Conservation (phyloP, 192 early-diverging fungal species). For the Coemansia sp. region DNA sequence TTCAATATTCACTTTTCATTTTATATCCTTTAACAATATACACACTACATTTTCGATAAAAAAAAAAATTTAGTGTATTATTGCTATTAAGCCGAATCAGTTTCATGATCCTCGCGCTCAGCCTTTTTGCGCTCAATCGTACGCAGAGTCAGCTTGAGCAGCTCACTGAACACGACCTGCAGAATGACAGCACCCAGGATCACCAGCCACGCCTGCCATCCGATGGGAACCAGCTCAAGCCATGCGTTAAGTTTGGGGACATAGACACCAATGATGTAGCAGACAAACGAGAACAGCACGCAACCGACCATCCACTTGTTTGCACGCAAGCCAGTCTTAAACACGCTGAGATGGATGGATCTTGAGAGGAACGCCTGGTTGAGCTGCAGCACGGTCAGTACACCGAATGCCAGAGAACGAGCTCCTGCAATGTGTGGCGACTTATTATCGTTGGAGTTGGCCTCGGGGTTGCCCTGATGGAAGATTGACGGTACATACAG, state of each 20-base stretch:
- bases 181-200: constrained; percentile 58
- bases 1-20: background rate
- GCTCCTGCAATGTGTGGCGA: constrained; percentile 50
- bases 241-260: constrained; percentile 63
- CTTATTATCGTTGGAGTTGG: constrained; percentile 40
- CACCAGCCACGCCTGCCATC: constrained; percentile 63
- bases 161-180: constrained; percentile 59
- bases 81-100: background rate
- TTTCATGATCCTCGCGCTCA: too few species aligned
- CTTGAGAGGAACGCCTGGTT: constrained; percentile 83
- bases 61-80: too few species aligned
- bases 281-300: constrained; percentile 65
- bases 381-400: constrained; percentile 85
- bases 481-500: constrained; percentile 45
- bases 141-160: constrained; percentile 58
- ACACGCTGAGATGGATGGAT: constrained; percentile 67
- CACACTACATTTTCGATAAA: too few species aligned
- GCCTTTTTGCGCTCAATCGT: constrained; percentile 7
- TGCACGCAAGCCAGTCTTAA: constrained; percentile 68
- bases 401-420: constrained; percentile 64
- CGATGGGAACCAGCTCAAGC: constrained; percentile 58
- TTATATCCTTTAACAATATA: background rate
- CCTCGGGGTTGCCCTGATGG: constrained; percentile 43
- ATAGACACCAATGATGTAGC: constrained; percentile 79
- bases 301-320: constrained; percentile 83